These are phyloP conservation scores for Serendipita indica DNA, from an alignment of 768 basidiomycete genomes.

Conservation along the genomic window DNA sequence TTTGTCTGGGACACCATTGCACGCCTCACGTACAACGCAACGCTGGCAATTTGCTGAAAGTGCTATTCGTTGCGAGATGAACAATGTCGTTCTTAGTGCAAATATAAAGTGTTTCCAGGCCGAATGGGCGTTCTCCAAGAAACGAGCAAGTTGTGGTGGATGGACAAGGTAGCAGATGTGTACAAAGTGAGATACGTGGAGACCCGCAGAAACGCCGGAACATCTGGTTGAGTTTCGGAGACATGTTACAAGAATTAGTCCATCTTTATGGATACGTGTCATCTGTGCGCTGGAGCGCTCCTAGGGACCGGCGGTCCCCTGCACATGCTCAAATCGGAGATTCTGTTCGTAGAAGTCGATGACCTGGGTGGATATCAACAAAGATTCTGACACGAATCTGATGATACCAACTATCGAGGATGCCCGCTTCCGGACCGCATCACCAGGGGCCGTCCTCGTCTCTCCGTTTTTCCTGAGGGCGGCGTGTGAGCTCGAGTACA, in stretches of 20 bases:
- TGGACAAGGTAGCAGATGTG: not conserved
- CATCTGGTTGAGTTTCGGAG: not conserved
- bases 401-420: not conserved
- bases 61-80: not conserved
- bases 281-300: not conserved
- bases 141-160: not conserved
- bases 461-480: not conserved
- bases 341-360: conserved; percentile 2
- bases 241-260: not conserved
- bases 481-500: not conserved
- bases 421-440: not conserved
- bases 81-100: not conserved
- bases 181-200: not conserved
- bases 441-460: not conserved
- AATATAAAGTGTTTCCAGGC: not conserved
- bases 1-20: not conserved
- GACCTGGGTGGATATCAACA: not conserved
- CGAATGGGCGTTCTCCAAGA: no score
- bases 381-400: not conserved
- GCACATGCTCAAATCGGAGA: not conserved
- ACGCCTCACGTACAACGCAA: not conserved
- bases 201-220: not conserved
- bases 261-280: not conserved
- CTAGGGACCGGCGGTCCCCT: not conserved
- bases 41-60: not conserved